These are phyloP conservation scores for Solanum hybrid DNA, from an alignment of 305 asterid genomes.

Conservation along the genomic window DNA sequence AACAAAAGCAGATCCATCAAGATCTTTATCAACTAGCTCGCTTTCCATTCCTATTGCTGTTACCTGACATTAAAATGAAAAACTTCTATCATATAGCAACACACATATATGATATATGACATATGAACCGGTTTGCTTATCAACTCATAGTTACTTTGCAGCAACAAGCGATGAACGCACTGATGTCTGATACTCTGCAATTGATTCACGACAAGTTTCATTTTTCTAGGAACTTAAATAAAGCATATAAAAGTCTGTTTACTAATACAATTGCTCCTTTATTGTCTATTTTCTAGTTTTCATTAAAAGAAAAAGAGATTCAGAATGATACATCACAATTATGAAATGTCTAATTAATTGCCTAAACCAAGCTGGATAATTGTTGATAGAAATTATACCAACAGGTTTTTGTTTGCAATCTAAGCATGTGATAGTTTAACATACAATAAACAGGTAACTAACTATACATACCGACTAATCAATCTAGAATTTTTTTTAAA, in stretches of 20 bases:
- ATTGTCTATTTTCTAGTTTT: background rate
- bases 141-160: background rate
- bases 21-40: conserved; percentile 5
- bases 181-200: background rate
- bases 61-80: background rate
- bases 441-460: background rate
- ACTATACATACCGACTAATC: background rate
- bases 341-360: background rate
- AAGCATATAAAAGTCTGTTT: background rate
- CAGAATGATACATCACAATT: background rate
- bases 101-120: background rate
- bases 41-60: conserved; percentile 12
- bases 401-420: background rate
- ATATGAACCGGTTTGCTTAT: background rate
- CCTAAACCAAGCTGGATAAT: background rate
- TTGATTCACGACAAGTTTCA: background rate
- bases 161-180: background rate
- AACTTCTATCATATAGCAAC: background rate
- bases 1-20: conserved; percentile 10
- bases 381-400: background rate
- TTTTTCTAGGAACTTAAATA: background rate
- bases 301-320: background rate
- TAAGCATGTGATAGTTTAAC: background rate
- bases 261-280: background rate
- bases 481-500: background rate